A percentile compares a stretch with the other conserved stretches of the same genome.
Evolutionary conservation across 2,329 filamentous ascomycete species (phyloP).

Genomic region (Colletotrichum brevisporum): DNA sequence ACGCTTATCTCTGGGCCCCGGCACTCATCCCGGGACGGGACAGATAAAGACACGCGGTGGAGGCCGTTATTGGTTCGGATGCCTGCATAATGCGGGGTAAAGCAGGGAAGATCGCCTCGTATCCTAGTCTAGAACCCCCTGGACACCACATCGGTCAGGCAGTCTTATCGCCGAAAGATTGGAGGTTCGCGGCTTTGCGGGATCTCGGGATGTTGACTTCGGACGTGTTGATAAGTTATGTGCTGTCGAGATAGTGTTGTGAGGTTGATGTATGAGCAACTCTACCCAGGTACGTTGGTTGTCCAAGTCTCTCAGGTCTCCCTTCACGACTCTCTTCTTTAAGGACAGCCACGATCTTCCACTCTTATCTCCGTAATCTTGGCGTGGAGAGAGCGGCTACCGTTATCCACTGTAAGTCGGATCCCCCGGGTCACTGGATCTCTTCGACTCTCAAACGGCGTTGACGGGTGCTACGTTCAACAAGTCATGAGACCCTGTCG

Average conservation of each 20-base stretch:
- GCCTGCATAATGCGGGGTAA: conserved; percentile 30
- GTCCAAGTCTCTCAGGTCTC: too few species aligned
- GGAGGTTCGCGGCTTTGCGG: conserved; percentile 6
- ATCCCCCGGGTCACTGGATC: too few species aligned
- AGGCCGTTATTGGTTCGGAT: conserved; percentile 14
- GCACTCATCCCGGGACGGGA: conserved; percentile 1
- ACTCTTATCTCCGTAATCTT: not conserved
- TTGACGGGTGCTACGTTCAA: too few species aligned
- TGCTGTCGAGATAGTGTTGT: too few species aligned
- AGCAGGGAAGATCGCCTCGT: conserved; percentile 1
- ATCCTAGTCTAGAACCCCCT: conserved; percentile 13
- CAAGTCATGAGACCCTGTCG: not conserved
- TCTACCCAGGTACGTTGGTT: too few species aligned
- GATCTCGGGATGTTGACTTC: conserved; percentile 15
- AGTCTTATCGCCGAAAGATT: conserved; percentile 22
- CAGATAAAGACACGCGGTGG: conserved; percentile 19
- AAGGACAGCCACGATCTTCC: not conserved
- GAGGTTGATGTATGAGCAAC: too few species aligned
- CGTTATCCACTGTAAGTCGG: not conserved
- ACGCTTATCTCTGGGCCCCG: conserved; percentile 28
- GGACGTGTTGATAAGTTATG: not conserved
- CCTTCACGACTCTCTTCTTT: too few species aligned
- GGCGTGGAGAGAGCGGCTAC: not conserved
- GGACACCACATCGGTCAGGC: not conserved
- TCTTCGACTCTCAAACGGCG: too few species aligned